phyloP scores from a whole-genome alignment of 1,284 basidiomycete genomes.

The Tilletia caries region DNA sequence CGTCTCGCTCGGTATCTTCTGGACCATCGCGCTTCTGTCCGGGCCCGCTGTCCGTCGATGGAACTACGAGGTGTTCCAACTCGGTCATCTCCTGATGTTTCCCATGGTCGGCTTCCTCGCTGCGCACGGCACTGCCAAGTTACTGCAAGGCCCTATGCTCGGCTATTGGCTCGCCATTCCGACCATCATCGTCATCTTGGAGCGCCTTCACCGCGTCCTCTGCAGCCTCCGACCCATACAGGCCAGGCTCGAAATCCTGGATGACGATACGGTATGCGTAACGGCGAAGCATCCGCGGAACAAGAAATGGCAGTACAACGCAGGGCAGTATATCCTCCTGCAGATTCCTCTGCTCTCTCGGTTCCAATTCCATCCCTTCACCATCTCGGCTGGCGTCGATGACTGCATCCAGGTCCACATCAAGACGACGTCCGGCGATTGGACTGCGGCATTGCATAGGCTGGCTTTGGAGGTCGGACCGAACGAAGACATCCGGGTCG shows the following conservation, averaged over 20 bases:
- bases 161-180: conserved; percentile 15
- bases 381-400: conserved; percentile 15
- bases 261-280: conserved; percentile 12
- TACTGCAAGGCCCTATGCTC: conserved; percentile 17
- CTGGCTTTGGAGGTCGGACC: conserved; percentile 6
- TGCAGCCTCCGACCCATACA: not conserved
- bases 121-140: conserved; percentile 14
- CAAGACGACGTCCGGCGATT: conserved; percentile 14
- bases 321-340: conserved; percentile 19
- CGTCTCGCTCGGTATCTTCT: conserved; percentile 12
- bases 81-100: conserved; percentile 21
- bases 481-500: conserved; percentile 9
- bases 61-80: conserved; percentile 17
- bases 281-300: not conserved
- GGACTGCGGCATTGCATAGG: conserved; percentile 11
- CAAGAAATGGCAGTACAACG: conserved; percentile 16
- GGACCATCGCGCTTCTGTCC: conserved; percentile 11
- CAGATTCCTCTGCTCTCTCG: conserved; percentile 11
- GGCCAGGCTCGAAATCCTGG: conserved; percentile 2
- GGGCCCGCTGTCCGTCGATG: conserved; percentile 11
- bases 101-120: conserved; percentile 15
- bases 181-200: conserved; percentile 14
- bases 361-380: conserved; percentile 21
- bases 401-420: conserved; percentile 18
- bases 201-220: conserved; percentile 11